A percentile compares a stretch with the other conserved stretches of the same genome.
Conservation (phyloP, 179 eudicot genomes). For the Silene noctiflora region DNA sequence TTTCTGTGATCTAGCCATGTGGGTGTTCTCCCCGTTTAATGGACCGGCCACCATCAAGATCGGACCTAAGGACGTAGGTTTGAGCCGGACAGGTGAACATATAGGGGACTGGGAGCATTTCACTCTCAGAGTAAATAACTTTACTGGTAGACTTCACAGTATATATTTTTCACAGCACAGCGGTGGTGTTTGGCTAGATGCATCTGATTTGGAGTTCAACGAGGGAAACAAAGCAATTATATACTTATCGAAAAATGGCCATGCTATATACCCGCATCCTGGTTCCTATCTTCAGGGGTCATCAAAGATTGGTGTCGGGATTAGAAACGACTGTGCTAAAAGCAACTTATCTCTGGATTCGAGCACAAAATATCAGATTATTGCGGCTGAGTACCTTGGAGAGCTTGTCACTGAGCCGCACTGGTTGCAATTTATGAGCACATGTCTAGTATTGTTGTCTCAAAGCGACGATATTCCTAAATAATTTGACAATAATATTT, state of each 20-base stretch:
- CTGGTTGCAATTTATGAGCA: constrained; percentile 91
- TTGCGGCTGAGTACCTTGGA: constrained; percentile 85
- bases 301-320: constrained; percentile 62
- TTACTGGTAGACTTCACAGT: constrained; percentile 60
- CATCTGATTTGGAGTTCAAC: constrained; percentile 60
- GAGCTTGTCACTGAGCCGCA: constrained; percentile 54
- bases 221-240: constrained; percentile 60
- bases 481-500: too few species aligned
- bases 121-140: constrained; percentile 77
- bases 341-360: constrained; percentile 75
- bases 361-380: constrained; percentile 49
- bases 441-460: too few species aligned
- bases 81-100: constrained; percentile 67
- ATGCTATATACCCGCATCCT: constrained; percentile 71
- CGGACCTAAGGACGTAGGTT: constrained; percentile 40
- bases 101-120: constrained; percentile 91
- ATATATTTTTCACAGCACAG: constrained; percentile 91
- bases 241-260: constrained; percentile 75
- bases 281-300: constrained; percentile 72
- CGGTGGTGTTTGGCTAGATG: constrained; percentile 75
- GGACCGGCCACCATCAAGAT: constrained; percentile 73
- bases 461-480: too few species aligned
- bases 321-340: constrained; percentile 64
- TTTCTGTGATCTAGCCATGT: constrained; percentile 76
- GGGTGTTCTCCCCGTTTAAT: constrained; percentile 89